A percentile compares a stretch with the other conserved stretches of the same genome.
These are phyloP conservation scores for Rugonectria rugulosa DNA, from an alignment of 2,329 filamentous ascomycete genomes.

Conservation along the genomic window DNA sequence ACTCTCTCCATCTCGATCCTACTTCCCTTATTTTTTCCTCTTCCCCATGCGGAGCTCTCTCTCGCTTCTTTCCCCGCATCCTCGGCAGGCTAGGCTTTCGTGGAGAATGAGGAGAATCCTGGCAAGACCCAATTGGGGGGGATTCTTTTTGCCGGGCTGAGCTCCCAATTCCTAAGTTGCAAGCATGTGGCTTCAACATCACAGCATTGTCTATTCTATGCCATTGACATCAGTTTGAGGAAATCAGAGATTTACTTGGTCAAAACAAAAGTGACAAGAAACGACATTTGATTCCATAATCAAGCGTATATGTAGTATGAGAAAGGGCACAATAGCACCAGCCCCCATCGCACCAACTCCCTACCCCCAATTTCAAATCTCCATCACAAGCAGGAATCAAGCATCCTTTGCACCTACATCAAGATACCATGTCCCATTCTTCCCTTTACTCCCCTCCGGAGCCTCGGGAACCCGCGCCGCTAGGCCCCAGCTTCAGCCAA, in stretches of 20 bases:
- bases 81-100: conserved; percentile 6
- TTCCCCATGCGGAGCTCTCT: conserved; percentile 8
- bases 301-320: too few relatives aligned
- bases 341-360: too few relatives aligned
- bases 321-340: too few relatives aligned
- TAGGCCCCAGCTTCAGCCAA: background rate
- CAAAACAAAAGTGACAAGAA: too few relatives aligned
- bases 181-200: background rate
- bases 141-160: conserved; percentile 7
- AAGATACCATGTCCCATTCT: background rate
- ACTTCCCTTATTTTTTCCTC: background rate
- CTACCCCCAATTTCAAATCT: background rate
- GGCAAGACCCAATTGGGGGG: background rate
- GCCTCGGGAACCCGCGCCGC: too few relatives aligned
- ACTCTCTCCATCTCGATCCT: background rate
- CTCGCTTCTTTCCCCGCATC: conserved; percentile 22
- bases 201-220: background rate
- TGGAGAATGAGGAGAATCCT: conserved; percentile 17
- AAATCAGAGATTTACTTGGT: too few relatives aligned
- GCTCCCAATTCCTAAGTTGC: too few relatives aligned
- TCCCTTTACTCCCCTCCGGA: background rate
- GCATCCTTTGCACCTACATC: conserved; percentile 21
- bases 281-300: too few relatives aligned
- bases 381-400: conserved; percentile 25
- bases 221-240: too few relatives aligned